Conservation (phyloP, 768 basidiomycete species). For the Lactarius psammicola region DNA sequence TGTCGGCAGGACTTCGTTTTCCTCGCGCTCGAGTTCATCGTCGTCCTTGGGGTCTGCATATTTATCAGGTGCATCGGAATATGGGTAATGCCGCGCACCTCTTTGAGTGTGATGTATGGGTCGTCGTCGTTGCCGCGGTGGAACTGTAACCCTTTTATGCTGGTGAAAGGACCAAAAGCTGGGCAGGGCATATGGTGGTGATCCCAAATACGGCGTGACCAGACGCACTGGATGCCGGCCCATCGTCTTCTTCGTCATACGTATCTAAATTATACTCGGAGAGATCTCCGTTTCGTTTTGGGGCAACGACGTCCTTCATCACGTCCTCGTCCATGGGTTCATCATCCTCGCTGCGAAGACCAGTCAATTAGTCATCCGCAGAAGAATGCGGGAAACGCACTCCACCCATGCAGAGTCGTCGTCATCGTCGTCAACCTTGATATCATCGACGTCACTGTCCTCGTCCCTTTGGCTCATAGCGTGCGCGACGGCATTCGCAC, state of each 20-base stretch:
- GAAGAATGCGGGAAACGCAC: slow-evolving; percentile 51
- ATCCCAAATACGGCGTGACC: slow-evolving; percentile 9
- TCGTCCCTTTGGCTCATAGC: slow-evolving; percentile 68
- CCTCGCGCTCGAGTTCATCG: slow-evolving; percentile 80
- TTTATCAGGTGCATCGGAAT: slow-evolving; percentile 11
- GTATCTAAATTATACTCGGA: slow-evolving; percentile 87
- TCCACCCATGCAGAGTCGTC: slow-evolving; percentile 75
- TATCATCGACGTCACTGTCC: slow-evolving; percentile 63
- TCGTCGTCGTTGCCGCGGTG: slow-evolving; percentile 92
- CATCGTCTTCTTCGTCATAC: slow-evolving; percentile 76
- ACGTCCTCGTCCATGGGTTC: slow-evolving; percentile 59
- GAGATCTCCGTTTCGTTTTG: slow-evolving; percentile 51
- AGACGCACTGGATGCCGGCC: slow-evolving; percentile 37
- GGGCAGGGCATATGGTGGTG: slow-evolving; percentile 25
- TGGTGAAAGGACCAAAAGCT: slow-evolving; percentile 85
- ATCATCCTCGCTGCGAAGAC: slow-evolving; percentile 44
- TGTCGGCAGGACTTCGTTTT: slow-evolving; percentile 82
- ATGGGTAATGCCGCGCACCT: slow-evolving; percentile 48
- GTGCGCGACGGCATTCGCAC: slow-evolving; percentile 72
- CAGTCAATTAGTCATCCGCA: slow-evolving; percentile 37
- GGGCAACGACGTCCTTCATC: slow-evolving; percentile 38
- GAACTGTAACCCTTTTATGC: slow-evolving; percentile 91
- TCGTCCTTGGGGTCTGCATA: slow-evolving; percentile 48
- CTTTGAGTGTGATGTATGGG: slow-evolving; percentile 95
- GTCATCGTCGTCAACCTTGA: slow-evolving; percentile 42